A percentile compares a stretch with the other conserved stretches of the same genome.
Evolutionary conservation across 306 rosid genomes (phyloP).

Genomic region (Psophocarpus tetragonolobus): DNA sequence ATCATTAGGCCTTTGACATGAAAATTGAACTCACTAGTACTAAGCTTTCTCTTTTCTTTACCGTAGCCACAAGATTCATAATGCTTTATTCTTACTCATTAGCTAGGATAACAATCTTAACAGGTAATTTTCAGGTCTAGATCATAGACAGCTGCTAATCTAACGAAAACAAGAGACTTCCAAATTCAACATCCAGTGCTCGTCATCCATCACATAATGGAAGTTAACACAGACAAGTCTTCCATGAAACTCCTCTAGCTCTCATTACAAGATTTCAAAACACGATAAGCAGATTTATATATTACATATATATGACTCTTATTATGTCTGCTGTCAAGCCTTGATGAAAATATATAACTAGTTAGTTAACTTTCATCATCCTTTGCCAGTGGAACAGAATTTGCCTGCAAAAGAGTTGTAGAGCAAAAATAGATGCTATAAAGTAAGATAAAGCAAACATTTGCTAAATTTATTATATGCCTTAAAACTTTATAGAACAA

Average conservation of each 20-base stretch:
- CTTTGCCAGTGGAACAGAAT: slow-evolving; percentile 61
- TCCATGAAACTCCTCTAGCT: slow-evolving; percentile 6
- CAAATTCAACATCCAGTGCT: background rate
- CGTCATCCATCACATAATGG: background rate
- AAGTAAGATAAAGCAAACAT: background rate
- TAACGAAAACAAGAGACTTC: background rate
- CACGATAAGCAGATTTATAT: slow-evolving; percentile 37
- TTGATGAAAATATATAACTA: slow-evolving; percentile 1
- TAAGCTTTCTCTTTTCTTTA: background rate
- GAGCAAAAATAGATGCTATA: background rate
- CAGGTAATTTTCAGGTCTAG: background rate
- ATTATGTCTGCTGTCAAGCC: slow-evolving; percentile 25
- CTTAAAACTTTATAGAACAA: too few species aligned
- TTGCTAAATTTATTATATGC: too few species aligned
- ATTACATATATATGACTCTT: slow-evolving; percentile 20
- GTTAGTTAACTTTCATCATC: slow-evolving; percentile 55
- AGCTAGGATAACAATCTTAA: background rate
- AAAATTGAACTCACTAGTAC: background rate
- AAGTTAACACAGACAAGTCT: slow-evolving; percentile 1
- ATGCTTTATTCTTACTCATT: background rate
- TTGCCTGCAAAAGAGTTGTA: slow-evolving; percentile 55
- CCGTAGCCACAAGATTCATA: background rate
- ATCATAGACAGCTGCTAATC: background rate
- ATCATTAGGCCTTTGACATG: background rate
- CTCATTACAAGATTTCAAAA: background rate